These are phyloP conservation scores for Stemphylium beticola DNA, from an alignment of 2,329 filamentous ascomycete species.

Conservation along the genomic window DNA sequence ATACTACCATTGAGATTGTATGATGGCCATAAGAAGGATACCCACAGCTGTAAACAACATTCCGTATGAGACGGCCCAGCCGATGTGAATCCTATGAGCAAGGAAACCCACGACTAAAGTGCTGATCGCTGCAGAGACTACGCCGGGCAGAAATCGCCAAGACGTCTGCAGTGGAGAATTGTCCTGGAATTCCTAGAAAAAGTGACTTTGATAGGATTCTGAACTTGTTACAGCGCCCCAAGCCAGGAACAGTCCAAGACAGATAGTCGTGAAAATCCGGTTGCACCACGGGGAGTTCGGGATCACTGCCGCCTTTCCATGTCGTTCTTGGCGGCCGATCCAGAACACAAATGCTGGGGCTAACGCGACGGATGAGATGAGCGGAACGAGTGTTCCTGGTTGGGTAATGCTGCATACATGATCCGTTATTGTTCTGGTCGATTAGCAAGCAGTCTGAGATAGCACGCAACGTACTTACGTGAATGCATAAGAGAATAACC, in stretches of 20 bases:
- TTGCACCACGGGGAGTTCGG: constrained; percentile 69
- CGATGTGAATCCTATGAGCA: constrained; percentile 53
- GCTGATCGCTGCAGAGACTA: constrained; percentile 48
- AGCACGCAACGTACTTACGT: not conserved
- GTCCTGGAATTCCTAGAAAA: constrained; percentile 52
- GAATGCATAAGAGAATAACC: not conserved
- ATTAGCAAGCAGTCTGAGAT: not conserved
- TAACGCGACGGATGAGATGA: constrained; percentile 53
- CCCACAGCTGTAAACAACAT: constrained; percentile 36
- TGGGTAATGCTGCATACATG: constrained; percentile 49
- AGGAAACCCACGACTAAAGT: constrained; percentile 57
- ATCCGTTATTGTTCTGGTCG: not conserved
- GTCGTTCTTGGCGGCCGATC: constrained; percentile 58
- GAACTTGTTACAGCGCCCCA: constrained; percentile 39
- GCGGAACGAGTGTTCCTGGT: constrained; percentile 53
- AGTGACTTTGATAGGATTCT: constrained; percentile 48
- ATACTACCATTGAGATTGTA: constrained; percentile 55
- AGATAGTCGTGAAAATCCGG: constrained; percentile 61
- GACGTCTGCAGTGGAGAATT: constrained; percentile 45
- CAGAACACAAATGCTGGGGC: constrained; percentile 61
- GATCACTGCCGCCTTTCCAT: constrained; percentile 61
- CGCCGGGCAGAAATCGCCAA: constrained; percentile 53
- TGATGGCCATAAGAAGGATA: constrained; percentile 43
- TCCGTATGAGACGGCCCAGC: constrained; percentile 51
- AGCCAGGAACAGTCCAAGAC: constrained; percentile 52